Evolutionary conservation across 495 filamentous ascomycete genomes (phyloP), one percentile per base, ranked within the genome.

Genomic region (Pyronema domesticum): DNA sequence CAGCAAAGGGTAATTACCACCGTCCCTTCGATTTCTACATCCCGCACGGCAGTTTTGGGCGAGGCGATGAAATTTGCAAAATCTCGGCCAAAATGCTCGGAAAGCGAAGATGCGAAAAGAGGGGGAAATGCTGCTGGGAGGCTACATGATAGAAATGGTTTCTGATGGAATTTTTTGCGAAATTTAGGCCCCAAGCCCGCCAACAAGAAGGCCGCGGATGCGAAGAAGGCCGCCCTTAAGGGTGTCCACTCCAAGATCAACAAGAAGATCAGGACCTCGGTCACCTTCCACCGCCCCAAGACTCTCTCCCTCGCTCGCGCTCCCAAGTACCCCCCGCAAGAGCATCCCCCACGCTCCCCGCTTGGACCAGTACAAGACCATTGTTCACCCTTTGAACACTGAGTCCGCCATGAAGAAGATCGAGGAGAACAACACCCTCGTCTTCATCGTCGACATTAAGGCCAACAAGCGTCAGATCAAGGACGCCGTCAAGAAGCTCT

Each of bases 341-440:
- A 88, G 85, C 61, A 78, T 99, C 69, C 81, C 86, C 54, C 85
- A 91, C 67, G 79, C 78, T 63, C 82, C 89, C 63, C 85, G 85
- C 59, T 82, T 96, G 68, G 91, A 98, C 72, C 83, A 86, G 73
- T 80, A 83, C 79, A 89, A 91, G 76, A 73, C 89, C 68, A 81
- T 93, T 68, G 75, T 86, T 63, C 79, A 85, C 76, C 79, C 79
- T 48, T 77, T 98, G 58, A 99, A 99, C 79, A 95, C 91, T 51
- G 91, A 98, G 81, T 86, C 81, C 62, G 93, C 91, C 67, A 94
- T 99, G 86, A 99, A 99, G 86, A 95, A 95, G 83, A 94, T 96
- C 60, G 93, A 96, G 80, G 91, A 96, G 83, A 85, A 96, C 80
- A 94, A 99, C 80, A 95, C 91, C 64, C 77, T 96, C 18, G 93